Conservation (phyloP, 768 basidiomycete genomes). For the Tricholomella constricta region DNA sequence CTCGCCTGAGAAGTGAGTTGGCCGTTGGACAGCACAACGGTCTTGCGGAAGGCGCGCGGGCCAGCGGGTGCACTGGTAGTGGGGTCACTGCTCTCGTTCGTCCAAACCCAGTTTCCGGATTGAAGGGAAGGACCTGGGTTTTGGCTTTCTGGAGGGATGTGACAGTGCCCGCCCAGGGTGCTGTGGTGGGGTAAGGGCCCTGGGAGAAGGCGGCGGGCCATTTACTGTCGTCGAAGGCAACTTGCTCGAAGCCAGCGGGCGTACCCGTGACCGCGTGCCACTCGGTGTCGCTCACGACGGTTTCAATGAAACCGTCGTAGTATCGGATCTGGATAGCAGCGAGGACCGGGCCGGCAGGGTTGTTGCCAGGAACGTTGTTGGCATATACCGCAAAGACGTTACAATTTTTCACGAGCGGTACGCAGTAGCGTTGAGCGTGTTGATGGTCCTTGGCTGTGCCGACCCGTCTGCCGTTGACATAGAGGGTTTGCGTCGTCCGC, state of each 20-base stretch:
- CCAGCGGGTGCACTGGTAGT: slow-evolving; percentile 23
- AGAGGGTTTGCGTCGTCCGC: slow-evolving; percentile 34
- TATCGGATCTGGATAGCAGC: slow-evolving; percentile 32
- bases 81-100: slow-evolving; percentile 25
- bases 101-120: slow-evolving; percentile 33
- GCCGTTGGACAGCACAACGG: slow-evolving; percentile 22
- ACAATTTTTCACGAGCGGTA: slow-evolving; percentile 25
- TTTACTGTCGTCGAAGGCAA: slow-evolving; percentile 29
- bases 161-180: slow-evolving; percentile 12
- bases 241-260: slow-evolving; percentile 29
- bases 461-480: slow-evolving; percentile 29
- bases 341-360: slow-evolving; percentile 33
- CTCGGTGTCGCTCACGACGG: slow-evolving; percentile 29
- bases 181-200: slow-evolving; percentile 18
- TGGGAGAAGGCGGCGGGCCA: slow-evolving; percentile 31
- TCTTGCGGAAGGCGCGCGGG: slow-evolving; percentile 31
- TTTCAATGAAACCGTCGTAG: slow-evolving; percentile 30
- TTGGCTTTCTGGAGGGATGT: slow-evolving; percentile 16
- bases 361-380: slow-evolving; percentile 17
- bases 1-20: slow-evolving; percentile 22
- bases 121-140: slow-evolving; percentile 25
- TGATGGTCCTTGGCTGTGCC: slow-evolving; percentile 21
- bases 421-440: slow-evolving; percentile 29
- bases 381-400: slow-evolving; percentile 37
- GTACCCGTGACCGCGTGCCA: slow-evolving; percentile 30